Evolutionary conservation across 2,329 filamentous ascomycete species (phyloP).

Genomic region (Pseudohalonectria lignicola): DNA sequence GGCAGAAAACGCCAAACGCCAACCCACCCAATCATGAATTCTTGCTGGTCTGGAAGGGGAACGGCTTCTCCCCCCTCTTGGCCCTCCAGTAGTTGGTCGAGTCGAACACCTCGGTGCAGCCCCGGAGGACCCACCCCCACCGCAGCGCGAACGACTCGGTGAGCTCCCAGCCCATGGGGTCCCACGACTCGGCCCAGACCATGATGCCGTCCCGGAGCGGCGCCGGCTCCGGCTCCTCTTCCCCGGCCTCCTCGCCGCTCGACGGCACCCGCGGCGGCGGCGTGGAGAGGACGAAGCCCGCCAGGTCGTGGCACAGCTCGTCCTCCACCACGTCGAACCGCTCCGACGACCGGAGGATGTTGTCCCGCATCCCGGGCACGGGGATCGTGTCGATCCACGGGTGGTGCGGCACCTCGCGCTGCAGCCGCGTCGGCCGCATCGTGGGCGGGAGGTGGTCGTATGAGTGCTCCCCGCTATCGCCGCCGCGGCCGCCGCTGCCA

Average conservation of each 20-base stretch:
- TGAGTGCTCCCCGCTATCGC: no score
- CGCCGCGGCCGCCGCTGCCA: no score
- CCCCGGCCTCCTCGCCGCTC: slow-evolving; percentile 3
- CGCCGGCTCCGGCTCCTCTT: no score
- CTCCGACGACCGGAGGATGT: slow-evolving; percentile 11
- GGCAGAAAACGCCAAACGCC: no score
- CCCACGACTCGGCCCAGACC: slow-evolving; percentile 28
- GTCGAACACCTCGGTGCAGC: slow-evolving; percentile 20
- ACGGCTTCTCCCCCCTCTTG: slow-evolving; percentile 11
- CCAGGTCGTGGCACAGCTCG: slow-evolving; percentile 17
- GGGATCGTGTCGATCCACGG: slow-evolving; percentile 18
- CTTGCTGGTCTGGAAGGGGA: slow-evolving; percentile 1
- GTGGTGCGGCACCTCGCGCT: slow-evolving; percentile 13
- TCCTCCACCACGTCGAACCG: slow-evolving; percentile 11
- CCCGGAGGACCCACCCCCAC: slow-evolving; percentile 25
- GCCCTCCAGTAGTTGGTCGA: slow-evolving; percentile 28
- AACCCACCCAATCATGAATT: slow-evolving; percentile 4
- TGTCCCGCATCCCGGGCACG: slow-evolving; percentile 16
- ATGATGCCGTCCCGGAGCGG: slow-evolving; percentile 14
- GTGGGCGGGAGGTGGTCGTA: slow-evolving; percentile 9
- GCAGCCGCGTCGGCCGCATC: slow-evolving; percentile 14
- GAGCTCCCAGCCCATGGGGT: slow-evolving; percentile 27
- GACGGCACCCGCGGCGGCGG: no score
- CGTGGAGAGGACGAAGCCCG: slow-evolving; percentile 8
- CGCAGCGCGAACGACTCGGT: slow-evolving; percentile 23